Base-by-base conservation (phyloP, 371 early-diverging fungal species). In the Actinomucor elegans region DNA sequence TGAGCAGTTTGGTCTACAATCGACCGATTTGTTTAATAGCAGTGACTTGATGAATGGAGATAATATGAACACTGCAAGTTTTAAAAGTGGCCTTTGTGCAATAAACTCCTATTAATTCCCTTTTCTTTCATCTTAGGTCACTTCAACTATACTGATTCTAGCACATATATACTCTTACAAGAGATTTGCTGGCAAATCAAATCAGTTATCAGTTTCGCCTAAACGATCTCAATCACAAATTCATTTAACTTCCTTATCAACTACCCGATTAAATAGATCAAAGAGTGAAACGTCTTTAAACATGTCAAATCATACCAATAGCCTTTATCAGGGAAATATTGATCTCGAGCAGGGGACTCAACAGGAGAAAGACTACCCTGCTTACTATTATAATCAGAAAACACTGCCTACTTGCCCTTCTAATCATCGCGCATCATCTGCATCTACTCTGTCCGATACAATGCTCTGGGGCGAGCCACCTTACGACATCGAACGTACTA, bases 11-110 rank as follows among this genome's bases (percentile, higher is more conserved):
- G 70, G 69, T 26, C 51, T 67, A 23, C 47, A 58, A 43, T 28
- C 48, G 18, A 41, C 48, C 17, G 64, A 66, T 20, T 40, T 73
- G 21, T 73, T 73, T 28, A 36, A 48, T 47, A 34, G 57, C 5
- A 49, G 57, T 42, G 67, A 73, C 45, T 38, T 73, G 47, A 38
- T 66, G 15, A 35, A 69, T 33, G 67, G 63, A 44, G 50, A 60
- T 18, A 49, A 69, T 48, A 64, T 68, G 61, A 35, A 58, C 43
- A 41, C 55, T 43, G 72, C 68, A 71, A 51, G 58, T 44, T 14
- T 28, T 32, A 40, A 15, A 37, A 12, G 18, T 45, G n/a, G n/a
- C n/a, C n/a, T 14, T 26, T 15, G 11, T 49, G 12, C 9, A 27
- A 15, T 18, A 14, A 37, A 24, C 31, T 36, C 12, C 6, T 18